These are phyloP conservation scores for Veloporphyrellus conicus DNA, from an alignment of 1,284 basidiomycete species.

Conservation along the genomic window DNA sequence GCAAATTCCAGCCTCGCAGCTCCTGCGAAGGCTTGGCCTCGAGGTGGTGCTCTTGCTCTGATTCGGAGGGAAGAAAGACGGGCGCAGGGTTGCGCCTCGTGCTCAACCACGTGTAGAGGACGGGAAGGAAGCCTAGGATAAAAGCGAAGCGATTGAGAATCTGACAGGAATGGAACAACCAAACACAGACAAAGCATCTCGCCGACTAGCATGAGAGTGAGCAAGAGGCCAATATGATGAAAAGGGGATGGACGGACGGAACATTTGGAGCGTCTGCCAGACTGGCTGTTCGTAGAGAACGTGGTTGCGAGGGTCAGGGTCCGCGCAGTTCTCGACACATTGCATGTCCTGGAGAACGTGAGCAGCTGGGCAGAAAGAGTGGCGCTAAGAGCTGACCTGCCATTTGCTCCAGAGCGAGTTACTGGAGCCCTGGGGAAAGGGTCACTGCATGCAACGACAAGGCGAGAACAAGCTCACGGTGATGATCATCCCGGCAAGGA, in stretches of 20 bases:
- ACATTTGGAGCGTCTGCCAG: conserved; percentile 93
- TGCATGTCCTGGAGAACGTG: conserved; percentile 73
- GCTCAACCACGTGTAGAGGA: conserved; percentile 65
- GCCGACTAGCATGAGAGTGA: conserved; percentile 58
- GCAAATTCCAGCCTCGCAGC: conserved; percentile 63
- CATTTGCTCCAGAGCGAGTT: conserved; percentile 80
- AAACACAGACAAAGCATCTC: conserved; percentile 81
- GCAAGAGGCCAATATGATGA: conserved; percentile 20
- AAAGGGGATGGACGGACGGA: conserved; percentile 54
- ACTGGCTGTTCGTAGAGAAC: conserved; percentile 88
- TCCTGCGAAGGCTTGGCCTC: conserved; percentile 43
- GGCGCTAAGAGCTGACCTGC: conserved; percentile 61
- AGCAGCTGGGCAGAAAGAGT: too few species aligned
- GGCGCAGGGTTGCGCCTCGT: conserved; percentile 44
- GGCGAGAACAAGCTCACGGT: conserved; percentile 46
- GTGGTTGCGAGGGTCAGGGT: conserved; percentile 50
- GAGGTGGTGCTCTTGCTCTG: conserved; percentile 39
- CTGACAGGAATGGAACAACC: conserved; percentile 16
- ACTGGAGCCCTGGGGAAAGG: conserved; percentile 57
- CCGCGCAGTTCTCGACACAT: conserved; percentile 86
- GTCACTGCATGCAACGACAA: not conserved
- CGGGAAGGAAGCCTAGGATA: conserved; percentile 72
- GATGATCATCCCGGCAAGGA: conserved; percentile 75
- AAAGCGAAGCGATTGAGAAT: conserved; percentile 28
- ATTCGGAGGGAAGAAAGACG: conserved; percentile 55